Evolutionary conservation across 2,329 filamentous ascomycete species (phyloP), one percentile per base, ranked within the genome.

Genomic region (Talaromyces islandicus): DNA sequence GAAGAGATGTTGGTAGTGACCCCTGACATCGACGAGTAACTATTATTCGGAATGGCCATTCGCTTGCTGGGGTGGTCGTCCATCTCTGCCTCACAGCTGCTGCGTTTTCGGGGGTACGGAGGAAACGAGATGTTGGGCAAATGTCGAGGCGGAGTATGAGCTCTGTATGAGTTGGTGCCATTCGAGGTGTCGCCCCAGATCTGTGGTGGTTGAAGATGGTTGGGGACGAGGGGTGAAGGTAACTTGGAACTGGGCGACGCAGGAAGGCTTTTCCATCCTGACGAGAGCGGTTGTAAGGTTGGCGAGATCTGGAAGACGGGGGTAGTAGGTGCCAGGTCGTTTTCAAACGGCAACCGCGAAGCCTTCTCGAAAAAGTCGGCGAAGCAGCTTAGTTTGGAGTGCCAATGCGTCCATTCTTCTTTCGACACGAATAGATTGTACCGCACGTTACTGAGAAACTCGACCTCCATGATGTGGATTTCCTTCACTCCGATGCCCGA

Each of bases 401-500:
- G 87, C 94, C 94, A 97, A 58, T 87, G 83, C 54, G 86, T 83
- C 94, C 94, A 99, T 72, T 96, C 85, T 57, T 86, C 83, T 70
- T 91, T 88, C 3, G 92, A 95, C 3, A 91, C 91, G 71, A 93
- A 87, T 7, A 99, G 80, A 68, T 91, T 92, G 76, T 97, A 99
- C 69, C 93, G 87, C 88, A 99, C 96, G 75, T 97, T 97, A 80
- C 93, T 97, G 64, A 99, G 80, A 69, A 99, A 99, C 74, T 99
- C 94, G n/a, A 99, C 94, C 74, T 99, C 94, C 94, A 99, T 99
- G 51, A 97, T 89, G 73, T 99, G 94, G 56, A 99, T 96, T 75
- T 99, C 94, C 62, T 89, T 87, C 12, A 97, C 93, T 1, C 90
- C 87, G 63, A 99, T 96, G 51, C 90, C 90, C 0, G 94, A 97